These are phyloP conservation scores for Dictyostelium discoideum DNA, from an alignment of 78 protist genomes.

Conservation along the genomic window DNA sequence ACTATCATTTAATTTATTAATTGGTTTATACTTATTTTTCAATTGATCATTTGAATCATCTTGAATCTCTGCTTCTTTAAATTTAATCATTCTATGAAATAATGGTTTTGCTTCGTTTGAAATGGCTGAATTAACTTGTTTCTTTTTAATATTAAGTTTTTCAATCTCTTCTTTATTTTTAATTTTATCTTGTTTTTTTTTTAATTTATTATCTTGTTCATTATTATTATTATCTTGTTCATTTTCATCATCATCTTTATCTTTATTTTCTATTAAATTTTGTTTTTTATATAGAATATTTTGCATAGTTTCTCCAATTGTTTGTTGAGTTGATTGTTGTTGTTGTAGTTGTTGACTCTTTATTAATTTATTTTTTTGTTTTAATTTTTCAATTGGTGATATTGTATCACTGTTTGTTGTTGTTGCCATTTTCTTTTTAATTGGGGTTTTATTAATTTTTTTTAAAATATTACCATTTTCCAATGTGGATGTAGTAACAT, in stretches of 20 bases:
- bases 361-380: neutral
- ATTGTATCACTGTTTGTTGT: neutral
- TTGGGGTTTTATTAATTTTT: neutral
- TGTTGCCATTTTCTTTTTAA: neutral
- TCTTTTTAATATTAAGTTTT: neutral
- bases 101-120: slow-evolving; percentile 36
- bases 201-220: neutral
- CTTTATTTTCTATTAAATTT: neutral
- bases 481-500: neutral
- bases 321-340: neutral
- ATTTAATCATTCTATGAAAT: slow-evolving; percentile 41
- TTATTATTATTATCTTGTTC: neutral
- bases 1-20: slow-evolving; percentile 5
- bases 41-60: slow-evolving; percentile 26
- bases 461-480: neutral
- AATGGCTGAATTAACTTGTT: neutral
- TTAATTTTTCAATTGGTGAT: neutral
- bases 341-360: neutral
- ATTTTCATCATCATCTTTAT: neutral
- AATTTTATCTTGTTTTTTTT: neutral
- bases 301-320: neutral
- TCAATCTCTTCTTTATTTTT: neutral
- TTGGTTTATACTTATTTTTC: slow-evolving; percentile 61
- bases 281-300: neutral
- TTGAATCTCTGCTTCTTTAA: slow-evolving; percentile 36